Evolutionary conservation across 805 yeast species (phyloP).

Genomic region (Metschnikowia similis): DNA sequence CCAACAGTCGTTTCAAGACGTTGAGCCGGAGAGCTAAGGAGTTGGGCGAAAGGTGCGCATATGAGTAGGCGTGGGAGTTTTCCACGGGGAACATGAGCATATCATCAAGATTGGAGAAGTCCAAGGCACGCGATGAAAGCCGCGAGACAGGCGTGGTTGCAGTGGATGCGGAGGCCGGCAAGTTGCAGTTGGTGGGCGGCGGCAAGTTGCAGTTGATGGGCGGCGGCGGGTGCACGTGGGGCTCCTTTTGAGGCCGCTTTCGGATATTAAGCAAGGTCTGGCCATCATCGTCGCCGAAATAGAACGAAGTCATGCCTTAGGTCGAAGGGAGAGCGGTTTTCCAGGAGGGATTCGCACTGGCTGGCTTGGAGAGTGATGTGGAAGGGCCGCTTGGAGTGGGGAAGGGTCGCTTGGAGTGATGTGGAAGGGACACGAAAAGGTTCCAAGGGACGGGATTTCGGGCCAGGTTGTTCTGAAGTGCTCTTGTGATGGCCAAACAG

Average conservation of each 20-base stretch:
- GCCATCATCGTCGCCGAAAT: conserved; percentile 15
- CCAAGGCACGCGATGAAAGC: conserved; percentile 7
- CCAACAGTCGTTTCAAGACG: conserved; percentile 71
- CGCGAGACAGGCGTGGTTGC: conserved; percentile 1
- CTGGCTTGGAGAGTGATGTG: neutral
- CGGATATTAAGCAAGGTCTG: neutral
- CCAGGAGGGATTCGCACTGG: too few relatives aligned
- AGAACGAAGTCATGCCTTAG: conserved; percentile 5
- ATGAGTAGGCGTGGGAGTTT: conserved; percentile 80
- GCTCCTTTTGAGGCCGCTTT: neutral
- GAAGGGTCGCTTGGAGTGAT: too few relatives aligned
- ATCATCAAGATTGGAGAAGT: conserved; percentile 23
- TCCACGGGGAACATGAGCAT: conserved; percentile 67
- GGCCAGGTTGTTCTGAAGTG: too few relatives aligned
- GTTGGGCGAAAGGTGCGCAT: conserved; percentile 77
- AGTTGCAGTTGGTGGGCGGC: neutral
- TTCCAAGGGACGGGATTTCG: too few relatives aligned
- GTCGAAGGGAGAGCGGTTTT: too few relatives aligned
- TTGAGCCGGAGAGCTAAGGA: conserved; percentile 71
- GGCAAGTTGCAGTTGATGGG: neutral
- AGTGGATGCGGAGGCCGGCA: neutral
- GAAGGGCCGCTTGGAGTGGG: too few relatives aligned
- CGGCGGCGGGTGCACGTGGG: neutral
- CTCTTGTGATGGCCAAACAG: too few relatives aligned
- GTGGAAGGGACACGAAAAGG: too few relatives aligned